These are phyloP conservation scores for Irpex sp. DNA, from an alignment of 1,284 basidiomycete species.

Conservation along the genomic window DNA sequence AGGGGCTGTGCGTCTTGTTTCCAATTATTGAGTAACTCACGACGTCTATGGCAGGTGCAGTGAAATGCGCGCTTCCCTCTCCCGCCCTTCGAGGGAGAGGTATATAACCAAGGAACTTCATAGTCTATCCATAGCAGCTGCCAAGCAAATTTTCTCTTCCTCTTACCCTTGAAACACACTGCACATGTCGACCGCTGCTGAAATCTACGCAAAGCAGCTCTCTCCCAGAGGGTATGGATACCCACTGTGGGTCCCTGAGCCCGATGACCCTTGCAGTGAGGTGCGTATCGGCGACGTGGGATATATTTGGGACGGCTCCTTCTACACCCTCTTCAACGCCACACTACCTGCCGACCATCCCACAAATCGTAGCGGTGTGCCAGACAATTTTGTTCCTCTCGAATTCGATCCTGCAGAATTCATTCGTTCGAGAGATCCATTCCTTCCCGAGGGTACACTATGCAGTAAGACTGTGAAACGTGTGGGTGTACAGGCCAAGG, in stretches of 20 bases:
- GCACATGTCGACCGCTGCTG: no score
- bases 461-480: background rate
- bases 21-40: no score
- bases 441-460: background rate
- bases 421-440: background rate
- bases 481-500: background rate
- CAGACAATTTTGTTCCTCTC: conserved; percentile 13
- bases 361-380: conserved; percentile 14
- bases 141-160: no score
- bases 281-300: conserved; percentile 1
- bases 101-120: no score
- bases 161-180: no score
- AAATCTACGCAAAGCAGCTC: background rate
- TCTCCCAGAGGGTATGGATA: background rate
- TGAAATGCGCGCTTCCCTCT: no score
- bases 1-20: no score
- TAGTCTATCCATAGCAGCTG: no score
- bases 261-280: background rate
- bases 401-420: conserved; percentile 4
- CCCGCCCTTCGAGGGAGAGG: no score
- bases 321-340: background rate
- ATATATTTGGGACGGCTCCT: background rate
- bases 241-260: background rate
- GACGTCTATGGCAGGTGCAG: no score
- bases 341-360: conserved; percentile 14